phyloP scores from a whole-genome alignment of 257 asterid genomes.

The Leonotis leonurus region DNA sequence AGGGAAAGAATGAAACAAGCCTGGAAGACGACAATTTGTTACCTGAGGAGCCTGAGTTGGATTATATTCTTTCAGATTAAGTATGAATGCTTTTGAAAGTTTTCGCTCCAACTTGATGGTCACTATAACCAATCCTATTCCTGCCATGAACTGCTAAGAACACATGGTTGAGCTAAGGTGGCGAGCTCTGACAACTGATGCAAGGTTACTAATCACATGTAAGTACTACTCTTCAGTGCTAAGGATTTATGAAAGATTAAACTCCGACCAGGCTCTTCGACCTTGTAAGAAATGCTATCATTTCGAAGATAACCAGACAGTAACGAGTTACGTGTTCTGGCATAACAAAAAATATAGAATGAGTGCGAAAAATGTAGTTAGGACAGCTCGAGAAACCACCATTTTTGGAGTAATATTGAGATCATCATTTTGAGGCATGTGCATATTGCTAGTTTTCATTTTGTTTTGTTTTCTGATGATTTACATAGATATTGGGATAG shows the following conservation, averaged over 20 bases:
- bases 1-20: slow-evolving; percentile 43
- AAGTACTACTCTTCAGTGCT: slow-evolving; percentile 14
- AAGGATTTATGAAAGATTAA: slow-evolving; percentile 8
- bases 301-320: not conserved
- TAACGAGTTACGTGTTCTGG: not conserved
- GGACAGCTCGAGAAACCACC: slow-evolving; percentile 7
- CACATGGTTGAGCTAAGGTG: slow-evolving; percentile 10
- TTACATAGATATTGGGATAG: slow-evolving; percentile 14
- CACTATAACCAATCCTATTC: not conserved
- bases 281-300: not conserved
- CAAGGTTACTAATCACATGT: slow-evolving; percentile 7
- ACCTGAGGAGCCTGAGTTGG: slow-evolving; percentile 76
- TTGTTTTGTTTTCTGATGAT: not conserved
- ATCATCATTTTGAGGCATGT: slow-evolving; percentile 15
- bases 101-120: not conserved
- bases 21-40: slow-evolving; percentile 45
- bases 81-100: not conserved
- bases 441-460: slow-evolving; percentile 9
- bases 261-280: slow-evolving; percentile 4
- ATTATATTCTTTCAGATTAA: slow-evolving; percentile 79
- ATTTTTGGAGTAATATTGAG: slow-evolving; percentile 18
- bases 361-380: not conserved
- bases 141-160: slow-evolving; percentile 7
- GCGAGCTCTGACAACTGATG: slow-evolving; percentile 8
- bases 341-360: not conserved